These are phyloP conservation scores for Peziza echinospora DNA, from an alignment of 495 filamentous ascomycete species.

Conservation along the genomic window DNA sequence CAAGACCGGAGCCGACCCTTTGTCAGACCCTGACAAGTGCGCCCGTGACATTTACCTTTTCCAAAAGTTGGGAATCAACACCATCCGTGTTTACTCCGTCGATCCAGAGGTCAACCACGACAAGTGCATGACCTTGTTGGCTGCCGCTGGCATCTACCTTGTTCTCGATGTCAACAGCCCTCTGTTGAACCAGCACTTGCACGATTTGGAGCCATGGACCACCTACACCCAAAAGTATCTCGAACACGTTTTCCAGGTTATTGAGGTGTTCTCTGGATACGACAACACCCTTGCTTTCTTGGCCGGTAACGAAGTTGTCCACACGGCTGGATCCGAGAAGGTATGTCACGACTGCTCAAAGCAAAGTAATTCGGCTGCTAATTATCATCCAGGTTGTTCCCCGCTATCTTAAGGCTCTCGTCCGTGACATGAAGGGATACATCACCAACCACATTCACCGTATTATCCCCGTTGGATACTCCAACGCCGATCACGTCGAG, in stretches of 20 bases:
- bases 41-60: conserved; percentile 42
- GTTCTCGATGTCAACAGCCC: conserved; percentile 21
- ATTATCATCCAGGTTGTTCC: conserved; percentile 48
- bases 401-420: conserved; percentile 55
- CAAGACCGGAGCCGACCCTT: conserved; percentile 22
- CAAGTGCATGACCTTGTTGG: conserved; percentile 41
- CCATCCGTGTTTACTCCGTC: conserved; percentile 49
- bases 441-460: conserved; percentile 30
- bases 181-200: conserved; percentile 29
- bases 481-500: conserved; percentile 44
- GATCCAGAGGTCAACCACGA: conserved; percentile 39
- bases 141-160: conserved; percentile 49
- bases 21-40: conserved; percentile 35
- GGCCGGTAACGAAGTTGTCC: conserved; percentile 59
- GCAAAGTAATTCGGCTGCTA: conserved; percentile 31
- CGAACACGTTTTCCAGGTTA: conserved; percentile 49
- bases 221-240: conserved; percentile 30
- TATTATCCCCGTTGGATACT: conserved; percentile 27
- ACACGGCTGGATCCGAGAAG: conserved; percentile 34
- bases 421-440: conserved; percentile 62
- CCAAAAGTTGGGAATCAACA: conserved; percentile 40
- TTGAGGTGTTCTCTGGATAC: conserved; percentile 49
- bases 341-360: not conserved
- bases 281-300: conserved; percentile 53
- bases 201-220: conserved; percentile 18